Conservation (phyloP, 441 rosid species). For the Populus hybrid region DNA sequence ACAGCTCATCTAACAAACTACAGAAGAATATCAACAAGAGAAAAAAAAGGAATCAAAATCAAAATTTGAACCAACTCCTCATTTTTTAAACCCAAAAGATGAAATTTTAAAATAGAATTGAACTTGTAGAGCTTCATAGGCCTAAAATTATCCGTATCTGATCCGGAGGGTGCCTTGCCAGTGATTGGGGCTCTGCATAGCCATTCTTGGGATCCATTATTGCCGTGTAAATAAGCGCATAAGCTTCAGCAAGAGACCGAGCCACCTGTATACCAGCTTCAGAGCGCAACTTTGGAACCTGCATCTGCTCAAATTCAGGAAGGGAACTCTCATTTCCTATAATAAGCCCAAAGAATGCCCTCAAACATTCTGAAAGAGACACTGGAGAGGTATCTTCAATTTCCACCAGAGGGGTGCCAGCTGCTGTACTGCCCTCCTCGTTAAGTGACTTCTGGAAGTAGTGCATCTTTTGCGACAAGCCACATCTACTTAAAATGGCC, state of each 20-base stretch:
- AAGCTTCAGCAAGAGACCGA: conserved; percentile 68
- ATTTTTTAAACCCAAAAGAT: not conserved
- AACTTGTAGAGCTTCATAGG: conserved; percentile 36
- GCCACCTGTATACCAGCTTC: conserved; percentile 72
- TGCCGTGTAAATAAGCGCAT: conserved; percentile 66
- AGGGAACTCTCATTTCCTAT: conserved; percentile 83
- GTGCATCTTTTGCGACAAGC: conserved; percentile 68
- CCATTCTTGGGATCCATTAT: conserved; percentile 71
- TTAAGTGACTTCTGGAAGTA: conserved; percentile 41
- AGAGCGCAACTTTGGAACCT: conserved; percentile 86
- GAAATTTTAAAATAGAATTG: not conserved
- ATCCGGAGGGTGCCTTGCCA: conserved; percentile 94
- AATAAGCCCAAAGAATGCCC: conserved; percentile 79
- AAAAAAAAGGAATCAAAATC: not conserved
- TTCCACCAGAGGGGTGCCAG: conserved; percentile 43
- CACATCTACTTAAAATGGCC: conserved; percentile 63
- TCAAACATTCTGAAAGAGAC: conserved; percentile 66
- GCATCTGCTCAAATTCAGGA: conserved; percentile 91
- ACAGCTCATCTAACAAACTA: not conserved
- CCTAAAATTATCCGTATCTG: conserved; percentile 93
- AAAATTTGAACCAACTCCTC: not conserved
- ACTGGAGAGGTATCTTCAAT: conserved; percentile 64
- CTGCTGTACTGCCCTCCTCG: conserved; percentile 26
- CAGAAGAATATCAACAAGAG: not conserved
- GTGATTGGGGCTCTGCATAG: conserved; percentile 74